These are phyloP conservation scores for Leucocoprinus sp. DNA, from an alignment of 768 basidiomycete genomes.

Conservation along the genomic window DNA sequence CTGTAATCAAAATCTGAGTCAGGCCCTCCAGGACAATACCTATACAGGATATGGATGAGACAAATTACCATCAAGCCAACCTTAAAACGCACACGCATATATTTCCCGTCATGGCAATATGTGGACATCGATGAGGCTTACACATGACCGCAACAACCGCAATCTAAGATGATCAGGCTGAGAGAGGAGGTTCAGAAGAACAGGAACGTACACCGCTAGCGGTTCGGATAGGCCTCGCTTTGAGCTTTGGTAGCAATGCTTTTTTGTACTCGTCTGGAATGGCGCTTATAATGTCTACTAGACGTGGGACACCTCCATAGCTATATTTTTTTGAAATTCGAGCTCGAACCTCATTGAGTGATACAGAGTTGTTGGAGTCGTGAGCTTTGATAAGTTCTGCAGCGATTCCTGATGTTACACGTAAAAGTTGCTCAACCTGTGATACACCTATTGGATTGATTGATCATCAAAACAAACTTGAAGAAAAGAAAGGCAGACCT, in stretches of 20 bases:
- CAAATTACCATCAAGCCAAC: not conserved
- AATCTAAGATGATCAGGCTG: conserved; percentile 43
- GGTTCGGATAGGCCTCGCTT: conserved; percentile 90
- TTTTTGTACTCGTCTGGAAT: conserved; percentile 98
- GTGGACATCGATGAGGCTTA: conserved; percentile 98
- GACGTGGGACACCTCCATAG: conserved; percentile 78
- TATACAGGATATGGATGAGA: conserved; percentile 20
- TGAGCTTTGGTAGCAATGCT: conserved; percentile 79
- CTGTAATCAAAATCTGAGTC: conserved; percentile 99
- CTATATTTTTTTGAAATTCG: conserved; percentile 87
- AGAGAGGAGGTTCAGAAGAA: not conserved
- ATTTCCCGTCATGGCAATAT: conserved; percentile 99
- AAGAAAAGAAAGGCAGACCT: conserved; percentile 8
- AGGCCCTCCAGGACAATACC: conserved; percentile 97
- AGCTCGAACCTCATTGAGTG: conserved; percentile 81
- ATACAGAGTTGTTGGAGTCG: conserved; percentile 67
- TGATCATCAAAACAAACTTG: not conserved
- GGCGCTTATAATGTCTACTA: conserved; percentile 97
- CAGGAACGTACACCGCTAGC: conserved; percentile 77
- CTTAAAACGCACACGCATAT: conserved; percentile 79
- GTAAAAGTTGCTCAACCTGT: conserved; percentile 83
- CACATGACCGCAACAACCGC: conserved; percentile 99
- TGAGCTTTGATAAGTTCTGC: conserved; percentile 87
- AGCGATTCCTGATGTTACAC: conserved; percentile 92
- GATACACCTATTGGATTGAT: conserved; percentile 49